A percentile compares a stretch with the other conserved stretches of the same genome.
Evolutionary conservation across 495 filamentous ascomycete species (phyloP).

Genomic region (Daldinia grandis): DNA sequence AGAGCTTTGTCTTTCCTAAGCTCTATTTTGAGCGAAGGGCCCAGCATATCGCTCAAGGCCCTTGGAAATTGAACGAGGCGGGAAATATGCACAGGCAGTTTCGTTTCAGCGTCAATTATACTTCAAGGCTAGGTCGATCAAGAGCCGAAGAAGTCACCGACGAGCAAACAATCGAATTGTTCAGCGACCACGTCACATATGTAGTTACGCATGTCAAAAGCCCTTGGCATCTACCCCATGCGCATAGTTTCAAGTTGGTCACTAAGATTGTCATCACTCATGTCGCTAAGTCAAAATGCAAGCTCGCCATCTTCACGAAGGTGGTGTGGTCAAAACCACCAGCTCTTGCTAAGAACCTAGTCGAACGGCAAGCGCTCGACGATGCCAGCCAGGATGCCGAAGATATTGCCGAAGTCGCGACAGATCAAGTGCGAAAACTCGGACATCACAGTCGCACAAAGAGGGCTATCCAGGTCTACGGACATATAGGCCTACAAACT

Average conservation of each 20-base stretch:
- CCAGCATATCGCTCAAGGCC: slow-evolving; percentile 80
- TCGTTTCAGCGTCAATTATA: slow-evolving; percentile 76
- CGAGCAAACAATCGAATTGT: slow-evolving; percentile 87
- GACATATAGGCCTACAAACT: slow-evolving; percentile 78
- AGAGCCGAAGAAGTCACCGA: slow-evolving; percentile 73
- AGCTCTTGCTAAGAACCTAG: slow-evolving; percentile 70
- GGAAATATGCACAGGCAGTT: slow-evolving; percentile 79
- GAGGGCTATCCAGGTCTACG: slow-evolving; percentile 90
- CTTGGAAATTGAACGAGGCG: slow-evolving; percentile 77
- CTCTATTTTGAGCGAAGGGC: slow-evolving; percentile 87
- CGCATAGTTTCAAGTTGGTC: slow-evolving; percentile 79
- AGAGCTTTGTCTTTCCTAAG: slow-evolving; percentile 90
- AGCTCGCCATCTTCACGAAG: slow-evolving; percentile 85
- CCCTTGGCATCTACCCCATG: slow-evolving; percentile 89
- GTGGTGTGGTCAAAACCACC: slow-evolving; percentile 83
- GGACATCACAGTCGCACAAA: slow-evolving; percentile 85
- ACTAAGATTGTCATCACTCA: slow-evolving; percentile 96
- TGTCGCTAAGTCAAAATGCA: slow-evolving; percentile 88
- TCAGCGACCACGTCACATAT: slow-evolving; percentile 95
- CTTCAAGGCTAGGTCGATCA: slow-evolving; percentile 68
- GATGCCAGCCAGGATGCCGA: slow-evolving; percentile 84
- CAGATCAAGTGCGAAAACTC: slow-evolving; percentile 85
- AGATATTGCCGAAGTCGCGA: slow-evolving; percentile 84
- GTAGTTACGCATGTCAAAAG: slow-evolving; percentile 87
- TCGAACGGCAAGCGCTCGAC: slow-evolving; percentile 80